phyloP scores from a whole-genome alignment of 2,329 filamentous ascomycete species.

The Nemania bipapillata region DNA sequence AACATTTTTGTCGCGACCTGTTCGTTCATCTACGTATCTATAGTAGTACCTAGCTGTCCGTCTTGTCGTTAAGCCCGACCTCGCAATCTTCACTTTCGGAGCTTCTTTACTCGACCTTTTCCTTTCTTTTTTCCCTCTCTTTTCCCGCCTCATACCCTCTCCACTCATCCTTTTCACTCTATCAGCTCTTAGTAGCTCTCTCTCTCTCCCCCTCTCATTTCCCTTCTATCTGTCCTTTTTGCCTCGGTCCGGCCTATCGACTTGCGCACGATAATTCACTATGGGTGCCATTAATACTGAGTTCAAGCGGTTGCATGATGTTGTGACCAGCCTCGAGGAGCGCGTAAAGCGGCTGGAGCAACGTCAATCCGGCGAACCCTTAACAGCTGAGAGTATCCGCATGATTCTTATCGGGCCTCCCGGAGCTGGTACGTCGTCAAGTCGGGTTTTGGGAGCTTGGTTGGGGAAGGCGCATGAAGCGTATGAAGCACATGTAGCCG shows the following conservation, averaged over 20 bases:
- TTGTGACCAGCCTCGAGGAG: constrained; percentile 83
- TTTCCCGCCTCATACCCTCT: constrained; percentile 30
- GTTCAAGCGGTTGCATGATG: constrained; percentile 84
- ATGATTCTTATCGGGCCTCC: constrained; percentile 98
- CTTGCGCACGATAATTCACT: constrained; percentile 52
- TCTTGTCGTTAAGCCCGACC: constrained; percentile 39
- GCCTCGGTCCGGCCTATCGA: constrained; percentile 46
- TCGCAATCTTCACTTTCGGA: constrained; percentile 40
- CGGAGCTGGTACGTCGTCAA: constrained; percentile 80
- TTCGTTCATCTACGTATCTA: constrained; percentile 20
- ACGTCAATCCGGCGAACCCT: constrained; percentile 69
- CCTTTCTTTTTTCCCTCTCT: constrained; percentile 32
- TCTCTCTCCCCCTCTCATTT: constrained; percentile 37
- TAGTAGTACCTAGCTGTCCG: constrained; percentile 21
- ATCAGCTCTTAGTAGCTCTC: constrained; percentile 26
- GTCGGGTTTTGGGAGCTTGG: constrained; percentile 23
- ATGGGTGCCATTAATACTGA: constrained; percentile 92
- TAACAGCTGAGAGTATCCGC: constrained; percentile 76
- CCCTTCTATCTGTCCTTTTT: constrained; percentile 32
- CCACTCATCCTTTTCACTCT: constrained; percentile 29
- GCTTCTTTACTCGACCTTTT: constrained; percentile 34
- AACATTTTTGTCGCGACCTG: constrained; percentile 48
- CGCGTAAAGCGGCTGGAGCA: constrained; percentile 87
- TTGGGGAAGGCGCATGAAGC: not conserved
- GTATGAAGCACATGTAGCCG: not conserved